These are phyloP conservation scores for Backusella macrospora DNA, from an alignment of 192 early-diverging fungal genomes.

Conservation along the genomic window DNA sequence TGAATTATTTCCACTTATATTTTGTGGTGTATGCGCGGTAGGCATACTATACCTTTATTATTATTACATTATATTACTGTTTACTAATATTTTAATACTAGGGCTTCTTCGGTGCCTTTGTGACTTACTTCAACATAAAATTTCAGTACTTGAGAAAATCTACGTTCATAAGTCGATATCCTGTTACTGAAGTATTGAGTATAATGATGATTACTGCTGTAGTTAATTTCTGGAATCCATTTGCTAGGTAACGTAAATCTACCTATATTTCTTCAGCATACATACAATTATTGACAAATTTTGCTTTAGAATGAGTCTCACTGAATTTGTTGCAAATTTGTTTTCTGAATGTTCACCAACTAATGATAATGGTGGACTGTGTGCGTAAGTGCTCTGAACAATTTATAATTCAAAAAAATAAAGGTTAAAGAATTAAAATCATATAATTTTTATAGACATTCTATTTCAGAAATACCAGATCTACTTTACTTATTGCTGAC, in stretches of 20 bases:
- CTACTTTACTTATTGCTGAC: slow-evolving; percentile 61
- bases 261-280: slow-evolving; percentile 12
- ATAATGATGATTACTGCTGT: slow-evolving; percentile 74
- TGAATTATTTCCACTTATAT: slow-evolving; percentile 84
- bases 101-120: slow-evolving; percentile 86
- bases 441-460: slow-evolving; percentile 13
- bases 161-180: slow-evolving; percentile 68
- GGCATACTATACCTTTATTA: slow-evolving; percentile 17
- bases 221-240: slow-evolving; percentile 79
- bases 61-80: background rate
- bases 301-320: slow-evolving; percentile 68
- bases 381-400: slow-evolving; percentile 49
- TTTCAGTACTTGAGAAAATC: slow-evolving; percentile 74
- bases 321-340: slow-evolving; percentile 84
- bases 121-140: slow-evolving; percentile 70
- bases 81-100: slow-evolving; percentile 37
- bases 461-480: slow-evolving; percentile 44
- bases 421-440: background rate
- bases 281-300: background rate
- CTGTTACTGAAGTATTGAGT: slow-evolving; percentile 73
- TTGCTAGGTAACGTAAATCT: slow-evolving; percentile 60
- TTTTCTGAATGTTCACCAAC: slow-evolving; percentile 84
- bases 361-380: slow-evolving; percentile 55
- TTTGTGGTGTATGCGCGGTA: slow-evolving; percentile 83
- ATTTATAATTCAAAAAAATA: background rate